These are phyloP conservation scores for Protomyces arabidopsidicola DNA, from an alignment of 1,139 yeast species.

Conservation along the genomic window DNA sequence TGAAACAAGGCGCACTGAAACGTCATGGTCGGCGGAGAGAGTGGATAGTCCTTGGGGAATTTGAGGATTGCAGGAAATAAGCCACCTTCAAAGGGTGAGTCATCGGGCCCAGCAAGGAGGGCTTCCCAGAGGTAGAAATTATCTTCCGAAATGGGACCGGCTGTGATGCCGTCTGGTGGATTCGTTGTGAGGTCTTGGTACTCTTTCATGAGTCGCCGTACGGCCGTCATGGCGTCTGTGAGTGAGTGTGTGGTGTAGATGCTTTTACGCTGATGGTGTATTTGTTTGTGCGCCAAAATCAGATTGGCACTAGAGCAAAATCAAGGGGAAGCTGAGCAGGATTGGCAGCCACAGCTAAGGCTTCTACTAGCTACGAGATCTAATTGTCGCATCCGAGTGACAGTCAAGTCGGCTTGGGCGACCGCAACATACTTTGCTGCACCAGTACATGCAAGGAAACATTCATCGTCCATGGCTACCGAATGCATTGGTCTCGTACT, in stretches of 20 bases:
- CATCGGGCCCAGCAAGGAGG: constrained; percentile 86
- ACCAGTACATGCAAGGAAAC: too few relatives aligned
- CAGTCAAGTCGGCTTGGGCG: too few relatives aligned
- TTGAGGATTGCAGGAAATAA: constrained; percentile 75
- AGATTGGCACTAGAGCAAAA: too few relatives aligned
- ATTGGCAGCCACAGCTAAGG: too few relatives aligned
- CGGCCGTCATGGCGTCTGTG: constrained; percentile 11
- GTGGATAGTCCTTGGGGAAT: constrained; percentile 89
- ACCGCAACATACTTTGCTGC: too few relatives aligned
- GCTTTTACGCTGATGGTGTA: not conserved
- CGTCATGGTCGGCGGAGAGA: constrained; percentile 80
- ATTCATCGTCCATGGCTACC: too few relatives aligned
- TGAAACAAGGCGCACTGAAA: constrained; percentile 84
- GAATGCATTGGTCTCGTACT: too few relatives aligned
- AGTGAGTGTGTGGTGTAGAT: not conserved
- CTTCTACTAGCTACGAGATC: too few relatives aligned
- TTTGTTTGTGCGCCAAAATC: too few relatives aligned
- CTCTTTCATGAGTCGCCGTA: constrained; percentile 66
- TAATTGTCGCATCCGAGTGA: too few relatives aligned
- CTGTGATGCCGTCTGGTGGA: constrained; percentile 92
- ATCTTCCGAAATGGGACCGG: constrained; percentile 82
- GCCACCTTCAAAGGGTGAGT: constrained; percentile 89
- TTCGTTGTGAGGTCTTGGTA: constrained; percentile 78
- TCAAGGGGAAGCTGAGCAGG: too few relatives aligned
- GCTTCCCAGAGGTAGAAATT: constrained; percentile 89